Percentiles rank a stretch among this genome's conserved stretches.
These are phyloP conservation scores for Penicillium pancosmium DNA, from an alignment of 495 filamentous ascomycete genomes.

Conservation along the genomic window DNA sequence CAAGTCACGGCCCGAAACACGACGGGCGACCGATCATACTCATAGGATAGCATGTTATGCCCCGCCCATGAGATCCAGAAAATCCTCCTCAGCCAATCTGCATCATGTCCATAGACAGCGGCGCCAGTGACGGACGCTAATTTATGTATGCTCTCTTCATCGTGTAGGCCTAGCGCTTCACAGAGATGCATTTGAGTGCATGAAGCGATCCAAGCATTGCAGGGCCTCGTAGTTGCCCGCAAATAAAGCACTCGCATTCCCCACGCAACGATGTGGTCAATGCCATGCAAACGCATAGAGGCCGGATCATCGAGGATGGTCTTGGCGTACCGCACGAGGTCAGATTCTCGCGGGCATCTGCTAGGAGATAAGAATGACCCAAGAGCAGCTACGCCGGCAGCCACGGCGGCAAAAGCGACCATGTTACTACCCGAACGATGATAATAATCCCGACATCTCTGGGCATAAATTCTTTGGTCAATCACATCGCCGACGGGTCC, in stretches of 20 bases:
- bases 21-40: constrained; percentile 36
- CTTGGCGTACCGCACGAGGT: constrained; percentile 36
- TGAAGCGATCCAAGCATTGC: constrained; percentile 40
- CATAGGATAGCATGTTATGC: constrained; percentile 37
- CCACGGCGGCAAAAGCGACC: constrained; percentile 32
- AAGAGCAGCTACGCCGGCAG: constrained; percentile 32
- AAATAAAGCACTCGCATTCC: constrained; percentile 38
- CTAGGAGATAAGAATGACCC: constrained; percentile 36
- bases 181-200: constrained; percentile 39
- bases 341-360: constrained; percentile 31
- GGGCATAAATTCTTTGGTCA: constrained; percentile 30
- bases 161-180: constrained; percentile 31
- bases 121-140: constrained; percentile 26
- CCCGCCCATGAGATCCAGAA: constrained; percentile 40
- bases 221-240: constrained; percentile 36
- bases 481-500: constrained; percentile 29
- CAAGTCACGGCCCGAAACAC: constrained; percentile 29
- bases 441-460: constrained; percentile 37
- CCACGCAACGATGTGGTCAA: constrained; percentile 41
- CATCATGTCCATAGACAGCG: constrained; percentile 29
- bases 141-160: constrained; percentile 34
- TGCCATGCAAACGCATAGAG: constrained; percentile 29
- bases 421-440: constrained; percentile 18
- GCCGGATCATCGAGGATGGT: constrained; percentile 36
- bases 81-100: constrained; percentile 33